Percentiles rank a stretch among this genome's conserved stretches.
These are phyloP conservation scores for Plasmodium vivax DNA, from an alignment of 169 alveolate genomes.

Conservation along the genomic window DNA sequence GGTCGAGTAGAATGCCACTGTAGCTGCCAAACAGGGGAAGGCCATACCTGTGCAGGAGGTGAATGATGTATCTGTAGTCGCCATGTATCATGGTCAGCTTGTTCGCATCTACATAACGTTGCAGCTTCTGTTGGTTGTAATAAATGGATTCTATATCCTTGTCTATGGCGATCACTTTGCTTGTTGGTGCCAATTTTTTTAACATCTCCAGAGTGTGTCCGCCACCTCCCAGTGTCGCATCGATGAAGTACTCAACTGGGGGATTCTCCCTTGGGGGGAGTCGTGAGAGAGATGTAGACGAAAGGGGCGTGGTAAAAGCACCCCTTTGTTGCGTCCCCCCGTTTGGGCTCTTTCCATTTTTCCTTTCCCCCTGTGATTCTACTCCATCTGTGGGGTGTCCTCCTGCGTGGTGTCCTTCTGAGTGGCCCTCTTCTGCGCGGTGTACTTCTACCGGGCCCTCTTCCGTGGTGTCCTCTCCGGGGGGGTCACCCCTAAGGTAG, in stretches of 20 bases:
- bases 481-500: not conserved
- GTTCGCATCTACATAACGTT: constrained; percentile 48
- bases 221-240: constrained; percentile 86
- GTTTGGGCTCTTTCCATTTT: not conserved
- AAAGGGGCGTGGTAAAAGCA: not conserved
- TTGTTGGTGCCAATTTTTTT: constrained; percentile 23
- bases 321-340: not conserved
- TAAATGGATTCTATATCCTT: constrained; percentile 84
- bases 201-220: constrained; percentile 83
- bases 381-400: not conserved
- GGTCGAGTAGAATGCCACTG: constrained; percentile 82
- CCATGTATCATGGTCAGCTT: constrained; percentile 77
- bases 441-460: no score
- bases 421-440: no score
- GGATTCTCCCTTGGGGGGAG: not conserved
- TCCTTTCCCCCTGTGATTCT: not conserved
- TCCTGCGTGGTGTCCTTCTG: not conserved
- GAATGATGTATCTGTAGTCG: constrained; percentile 75
- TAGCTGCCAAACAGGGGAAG: constrained; percentile 78
- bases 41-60: constrained; percentile 64
- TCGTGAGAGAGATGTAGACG: not conserved
- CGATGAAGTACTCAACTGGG: constrained; percentile 69
- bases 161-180: constrained; percentile 80
- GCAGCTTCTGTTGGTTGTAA: constrained; percentile 69
- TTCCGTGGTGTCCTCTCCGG: not conserved